Conservation (phyloP, 495 filamentous ascomycete species). For the Penicillium coffeae region DNA sequence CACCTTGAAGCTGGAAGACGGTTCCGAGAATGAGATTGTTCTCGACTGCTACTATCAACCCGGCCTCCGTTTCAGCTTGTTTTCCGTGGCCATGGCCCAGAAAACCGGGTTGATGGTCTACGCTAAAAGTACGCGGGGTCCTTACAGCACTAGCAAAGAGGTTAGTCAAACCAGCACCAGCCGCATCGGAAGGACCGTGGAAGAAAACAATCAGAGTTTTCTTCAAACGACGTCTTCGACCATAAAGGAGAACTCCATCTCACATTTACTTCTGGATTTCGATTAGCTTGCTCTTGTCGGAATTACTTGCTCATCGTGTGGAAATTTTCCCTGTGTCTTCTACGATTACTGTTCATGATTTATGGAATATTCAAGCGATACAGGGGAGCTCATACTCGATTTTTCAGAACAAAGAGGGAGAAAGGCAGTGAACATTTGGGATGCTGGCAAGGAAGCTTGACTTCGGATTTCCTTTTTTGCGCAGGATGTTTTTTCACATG, state of each 20-base stretch:
- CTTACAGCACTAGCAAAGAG: background rate
- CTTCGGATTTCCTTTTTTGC: too few species aligned
- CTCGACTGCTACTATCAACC: conserved; percentile 1
- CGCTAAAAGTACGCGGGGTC: too few species aligned
- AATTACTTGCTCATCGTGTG: too few species aligned
- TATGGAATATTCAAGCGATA: too few species aligned
- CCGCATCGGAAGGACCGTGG: background rate
- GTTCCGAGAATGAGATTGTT: background rate
- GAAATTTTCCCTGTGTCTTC: too few species aligned
- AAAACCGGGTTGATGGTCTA: too few species aligned
- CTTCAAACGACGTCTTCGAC: background rate
- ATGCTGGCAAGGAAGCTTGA: too few species aligned
- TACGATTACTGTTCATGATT: background rate
- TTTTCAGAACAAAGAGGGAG: too few species aligned
- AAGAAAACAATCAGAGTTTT: background rate
- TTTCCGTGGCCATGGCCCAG: background rate
- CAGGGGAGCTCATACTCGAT: too few species aligned
- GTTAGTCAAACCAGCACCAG: too few species aligned
- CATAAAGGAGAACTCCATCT: background rate
- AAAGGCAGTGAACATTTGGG: too few species aligned
- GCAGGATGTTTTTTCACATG: too few species aligned
- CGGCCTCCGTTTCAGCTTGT: background rate
- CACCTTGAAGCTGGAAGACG: background rate
- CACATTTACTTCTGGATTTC: background rate
- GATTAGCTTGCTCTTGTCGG: background rate